Percentiles rank a stretch among this genome's conserved stretches.
Evolutionary conservation across 1,139 yeast genomes (phyloP).

Genomic region (Chernovozyma aurita): DNA sequence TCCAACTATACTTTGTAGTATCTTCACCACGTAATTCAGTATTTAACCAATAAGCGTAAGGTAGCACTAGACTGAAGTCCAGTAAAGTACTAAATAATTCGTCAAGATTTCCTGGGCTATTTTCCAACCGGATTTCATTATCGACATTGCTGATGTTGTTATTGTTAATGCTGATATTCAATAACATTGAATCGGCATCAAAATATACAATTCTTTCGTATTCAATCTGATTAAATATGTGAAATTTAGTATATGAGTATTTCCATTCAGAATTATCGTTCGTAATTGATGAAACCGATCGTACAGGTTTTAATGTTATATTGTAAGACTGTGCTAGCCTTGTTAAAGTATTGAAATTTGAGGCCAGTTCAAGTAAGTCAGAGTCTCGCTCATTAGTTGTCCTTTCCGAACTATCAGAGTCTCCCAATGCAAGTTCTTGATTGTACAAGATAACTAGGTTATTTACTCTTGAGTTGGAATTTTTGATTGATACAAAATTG

Average conservation of each 20-base stretch:
- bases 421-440: slow-evolving; percentile 11
- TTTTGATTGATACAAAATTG: slow-evolving; percentile 23
- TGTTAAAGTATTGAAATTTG: neutral
- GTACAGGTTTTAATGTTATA: slow-evolving; percentile 21
- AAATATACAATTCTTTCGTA: slow-evolving; percentile 36
- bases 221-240: slow-evolving; percentile 45
- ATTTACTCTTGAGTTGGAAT: slow-evolving; percentile 17
- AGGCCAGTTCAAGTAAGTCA: slow-evolving; percentile 2
- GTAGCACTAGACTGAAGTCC: slow-evolving; percentile 27
- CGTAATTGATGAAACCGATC: slow-evolving; percentile 12
- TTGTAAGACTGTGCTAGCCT: slow-evolving; percentile 8
- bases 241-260: slow-evolving; percentile 51
- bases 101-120: slow-evolving; percentile 20
- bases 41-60: slow-evolving; percentile 39
- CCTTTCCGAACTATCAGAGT: too few species aligned
- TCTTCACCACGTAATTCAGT: neutral
- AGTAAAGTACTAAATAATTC: slow-evolving; percentile 29
- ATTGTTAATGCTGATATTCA: slow-evolving; percentile 7
- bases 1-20: neutral
- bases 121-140: slow-evolving; percentile 8
- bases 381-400: too few species aligned
- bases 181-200: slow-evolving; percentile 42
- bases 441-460: slow-evolving; percentile 27
- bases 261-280: slow-evolving; percentile 36
- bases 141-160: slow-evolving; percentile 9